A percentile compares a stretch with the other conserved stretches of the same genome.
These are phyloP conservation scores for Phoenix roebelenii DNA, from an alignment of 176 grass and related monocot species.

Conservation along the genomic window DNA sequence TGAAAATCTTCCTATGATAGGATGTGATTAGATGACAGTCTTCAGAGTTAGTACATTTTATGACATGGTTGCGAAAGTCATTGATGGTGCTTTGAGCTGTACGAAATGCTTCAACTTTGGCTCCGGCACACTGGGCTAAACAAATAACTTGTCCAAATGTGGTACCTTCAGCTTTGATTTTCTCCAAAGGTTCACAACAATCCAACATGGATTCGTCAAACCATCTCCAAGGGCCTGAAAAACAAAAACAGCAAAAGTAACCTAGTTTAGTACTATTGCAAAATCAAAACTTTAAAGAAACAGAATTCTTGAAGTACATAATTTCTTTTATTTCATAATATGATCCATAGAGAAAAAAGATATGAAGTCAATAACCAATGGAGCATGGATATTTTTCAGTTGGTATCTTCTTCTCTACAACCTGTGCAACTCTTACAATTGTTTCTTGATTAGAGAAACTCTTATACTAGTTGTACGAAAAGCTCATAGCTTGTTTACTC, in stretches of 20 bases:
- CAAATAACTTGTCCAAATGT: conserved; percentile 75
- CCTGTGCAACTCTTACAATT: no score
- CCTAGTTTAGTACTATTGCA: no score
- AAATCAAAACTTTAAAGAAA: no score
- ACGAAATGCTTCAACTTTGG: conserved; percentile 56
- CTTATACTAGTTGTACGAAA: no score
- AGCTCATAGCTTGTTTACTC: no score
- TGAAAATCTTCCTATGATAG: conserved; percentile 36
- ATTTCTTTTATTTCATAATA: no score
- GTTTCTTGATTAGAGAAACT: no score
- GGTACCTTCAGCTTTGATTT: conserved; percentile 62
- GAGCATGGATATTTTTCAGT: no score
- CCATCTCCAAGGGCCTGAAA: conserved; percentile 78
- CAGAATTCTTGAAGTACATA: no score
- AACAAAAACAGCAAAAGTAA: not conserved
- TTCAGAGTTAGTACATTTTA: conserved; percentile 42
- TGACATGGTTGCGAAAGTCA: conserved; percentile 52
- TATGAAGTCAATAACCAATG: no score
- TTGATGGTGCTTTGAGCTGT: conserved; percentile 38
- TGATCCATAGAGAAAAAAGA: no score
- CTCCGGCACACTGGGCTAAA: conserved; percentile 81
- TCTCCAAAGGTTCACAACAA: conserved; percentile 83
- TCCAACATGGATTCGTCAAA: conserved; percentile 99
- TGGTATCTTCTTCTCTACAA: no score
- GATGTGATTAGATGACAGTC: conserved; percentile 76